Conservation (phyloP, 768 basidiomycete genomes). For the Leccinum truebloodii region DNA sequence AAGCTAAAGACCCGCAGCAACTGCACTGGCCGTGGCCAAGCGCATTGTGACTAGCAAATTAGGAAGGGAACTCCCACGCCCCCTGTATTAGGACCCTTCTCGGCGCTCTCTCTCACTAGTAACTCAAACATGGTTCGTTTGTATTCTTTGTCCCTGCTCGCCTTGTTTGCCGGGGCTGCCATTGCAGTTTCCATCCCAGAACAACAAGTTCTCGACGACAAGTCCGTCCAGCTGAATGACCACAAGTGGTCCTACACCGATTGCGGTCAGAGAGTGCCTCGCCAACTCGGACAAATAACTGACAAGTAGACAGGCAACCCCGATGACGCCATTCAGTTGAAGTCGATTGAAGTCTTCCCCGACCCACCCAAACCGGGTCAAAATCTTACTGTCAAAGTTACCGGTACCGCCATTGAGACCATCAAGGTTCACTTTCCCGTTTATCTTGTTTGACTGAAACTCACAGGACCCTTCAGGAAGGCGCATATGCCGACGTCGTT, state of each 20-base stretch:
- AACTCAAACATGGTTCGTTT: conserved; percentile 34
- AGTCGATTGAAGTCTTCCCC: conserved; percentile 73
- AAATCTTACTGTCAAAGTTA: conserved; percentile 83
- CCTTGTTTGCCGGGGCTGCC: conserved; percentile 27
- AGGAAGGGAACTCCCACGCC: conserved; percentile 25
- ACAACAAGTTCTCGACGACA: conserved; percentile 34
- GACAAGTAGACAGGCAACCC: conserved; percentile 40
- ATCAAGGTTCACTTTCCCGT: conserved; percentile 58
- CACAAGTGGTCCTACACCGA: conserved; percentile 64
- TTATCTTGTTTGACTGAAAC: conserved; percentile 1
- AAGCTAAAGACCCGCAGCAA: not conserved
- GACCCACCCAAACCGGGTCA: conserved; percentile 90
- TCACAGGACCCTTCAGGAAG: conserved; percentile 58
- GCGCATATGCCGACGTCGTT: conserved; percentile 83
- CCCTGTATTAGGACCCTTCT: conserved; percentile 17
- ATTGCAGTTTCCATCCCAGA: conserved; percentile 25
- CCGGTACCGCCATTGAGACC: conserved; percentile 52
- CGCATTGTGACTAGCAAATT: not conserved
- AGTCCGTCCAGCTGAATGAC: conserved; percentile 37
- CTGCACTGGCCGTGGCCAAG: not conserved
- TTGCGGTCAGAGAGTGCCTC: conserved; percentile 63
- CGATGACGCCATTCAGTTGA: conserved; percentile 55
- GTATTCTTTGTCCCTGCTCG: conserved; percentile 27
- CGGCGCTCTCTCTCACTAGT: conserved; percentile 23
- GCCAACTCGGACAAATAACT: not conserved